Evolutionary conservation across 148 eudicot genomes (phyloP).

Genomic region (Vaccinium corymbosum): DNA sequence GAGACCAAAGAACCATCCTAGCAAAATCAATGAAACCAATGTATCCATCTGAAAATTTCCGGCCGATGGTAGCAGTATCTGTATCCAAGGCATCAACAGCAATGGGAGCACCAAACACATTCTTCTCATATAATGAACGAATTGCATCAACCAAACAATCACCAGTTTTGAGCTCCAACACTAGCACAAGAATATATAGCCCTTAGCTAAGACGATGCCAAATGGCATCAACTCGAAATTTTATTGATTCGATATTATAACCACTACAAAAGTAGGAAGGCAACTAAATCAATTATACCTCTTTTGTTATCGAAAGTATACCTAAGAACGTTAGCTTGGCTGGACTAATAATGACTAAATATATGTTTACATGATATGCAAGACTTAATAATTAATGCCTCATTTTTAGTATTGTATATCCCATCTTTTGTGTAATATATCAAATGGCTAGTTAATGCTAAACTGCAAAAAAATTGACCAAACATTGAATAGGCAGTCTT

Average conservation of each 20-base stretch:
- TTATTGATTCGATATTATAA: not conserved
- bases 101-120: conserved; percentile 35
- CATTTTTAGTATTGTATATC: not conserved
- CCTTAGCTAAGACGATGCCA: not conserved
- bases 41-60: conserved; percentile 22
- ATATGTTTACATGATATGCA: not conserved
- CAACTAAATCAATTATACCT: not conserved
- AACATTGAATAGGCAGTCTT: not conserved
- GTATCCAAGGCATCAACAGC: conserved; percentile 16
- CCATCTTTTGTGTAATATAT: not conserved
- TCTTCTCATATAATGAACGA: conserved; percentile 30
- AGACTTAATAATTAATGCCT: not conserved
- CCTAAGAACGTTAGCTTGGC: not conserved
- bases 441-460: not conserved
- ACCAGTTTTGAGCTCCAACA: conserved; percentile 29
- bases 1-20: conserved; percentile 46
- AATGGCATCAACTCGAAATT: not conserved
- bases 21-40: conserved; percentile 36
- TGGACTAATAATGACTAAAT: too few species aligned
- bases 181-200: conserved; percentile 7
- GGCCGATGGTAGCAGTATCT: not conserved
- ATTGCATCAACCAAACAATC: conserved; percentile 31
- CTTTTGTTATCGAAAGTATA: not conserved
- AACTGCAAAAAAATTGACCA: not conserved
- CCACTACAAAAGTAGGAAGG: not conserved